Conservation (phyloP, 192 early-diverging fungal genomes). For the Coemansia sp. region DNA sequence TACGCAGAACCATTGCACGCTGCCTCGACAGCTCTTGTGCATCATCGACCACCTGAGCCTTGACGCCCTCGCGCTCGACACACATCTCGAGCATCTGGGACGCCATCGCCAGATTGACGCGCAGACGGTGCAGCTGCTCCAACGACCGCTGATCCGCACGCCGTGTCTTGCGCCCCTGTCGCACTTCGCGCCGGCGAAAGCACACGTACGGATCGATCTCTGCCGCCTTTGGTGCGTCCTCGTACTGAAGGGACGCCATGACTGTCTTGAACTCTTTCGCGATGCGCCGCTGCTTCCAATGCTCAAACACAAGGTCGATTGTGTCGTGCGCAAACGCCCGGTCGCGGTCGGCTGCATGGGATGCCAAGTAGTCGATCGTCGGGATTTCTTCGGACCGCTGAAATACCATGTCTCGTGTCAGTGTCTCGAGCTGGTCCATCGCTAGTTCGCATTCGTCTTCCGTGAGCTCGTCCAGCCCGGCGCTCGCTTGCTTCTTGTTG, state of each 20-base stretch:
- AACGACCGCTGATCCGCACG: conserved; percentile 82
- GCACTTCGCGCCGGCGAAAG: conserved; percentile 93
- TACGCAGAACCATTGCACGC: conserved; percentile 30
- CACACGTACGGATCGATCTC: conserved; percentile 95
- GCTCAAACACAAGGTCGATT: conserved; percentile 24
- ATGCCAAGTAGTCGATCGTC: conserved; percentile 30
- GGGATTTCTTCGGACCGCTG: conserved; percentile 38
- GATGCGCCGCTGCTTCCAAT: conserved; percentile 42
- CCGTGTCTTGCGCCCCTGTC: conserved; percentile 81
- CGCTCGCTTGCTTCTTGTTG: conserved; percentile 3
- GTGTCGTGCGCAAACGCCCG: conserved; percentile 14
- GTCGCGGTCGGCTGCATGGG: conserved; percentile 43
- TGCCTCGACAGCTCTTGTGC: conserved; percentile 58
- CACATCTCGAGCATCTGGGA: conserved; percentile 81
- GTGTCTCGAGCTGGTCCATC: conserved; percentile 74
- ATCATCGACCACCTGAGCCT: conserved; percentile 69
- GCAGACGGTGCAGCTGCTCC: conserved; percentile 81
- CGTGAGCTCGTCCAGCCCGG: conserved; percentile 32
- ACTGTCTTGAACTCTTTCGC: conserved; percentile 25
- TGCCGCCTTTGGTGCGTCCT: conserved; percentile 60
- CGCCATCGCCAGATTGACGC: conserved; percentile 74
- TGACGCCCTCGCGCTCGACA: conserved; percentile 69
- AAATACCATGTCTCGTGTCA: conserved; percentile 67
- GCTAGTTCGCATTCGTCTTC: conserved; percentile 78
- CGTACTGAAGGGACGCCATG: conserved; percentile 53